Evolutionary conservation across 2,329 filamentous ascomycete species (phyloP), one percentile per base, ranked within the genome.

Genomic region (Colletotrichum tropicicola): DNA sequence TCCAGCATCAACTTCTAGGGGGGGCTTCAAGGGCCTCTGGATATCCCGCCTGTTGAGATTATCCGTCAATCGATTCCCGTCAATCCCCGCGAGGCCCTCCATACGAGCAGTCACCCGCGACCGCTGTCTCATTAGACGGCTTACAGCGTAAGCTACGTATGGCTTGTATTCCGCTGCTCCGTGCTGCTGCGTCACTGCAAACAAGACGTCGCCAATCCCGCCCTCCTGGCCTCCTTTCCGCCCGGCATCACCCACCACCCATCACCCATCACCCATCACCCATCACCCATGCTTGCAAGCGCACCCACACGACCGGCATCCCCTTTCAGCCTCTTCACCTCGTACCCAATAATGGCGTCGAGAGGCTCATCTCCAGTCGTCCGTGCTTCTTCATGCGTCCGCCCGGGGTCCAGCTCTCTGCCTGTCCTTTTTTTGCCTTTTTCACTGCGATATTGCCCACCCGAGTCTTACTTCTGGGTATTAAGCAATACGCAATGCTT

Each of bases 321-420:
- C 45, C 51, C 57, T 65, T 65, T 56, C 57, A 65, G 62, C 62
- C 57, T 65, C 62, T 39, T 32, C 44, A 51, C 47, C 57, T 61
- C 49, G 57, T 61, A 65, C 59, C 59, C 52, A 58, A 57, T 45
- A 41, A 59, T 53, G 45, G 48, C 35, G 15, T 39, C 32, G 47
- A 41, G 54, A 62, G 9, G 57, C 64, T 68, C 66, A 67, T 68
- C 64, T 68, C 66, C 55, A 67, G 35, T 15, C 41, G 64, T 67
- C 66, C 30, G 64, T 68, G 66, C 64, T 59, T 47, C 51, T 64
- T 67, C 55, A 68, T 68, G 64, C 66, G 32, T 37, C 30, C 35
- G 19, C 21, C 62, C 49, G 45, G 62, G 44, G 44, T 47, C 37
- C 28, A 56, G 53, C 53, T 56, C 53, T 56, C 27, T 30, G 25